Evolutionary conservation across 805 yeast genomes (phyloP), one percentile per base, ranked within the genome.

Genomic region (Candida dajiaensis): DNA sequence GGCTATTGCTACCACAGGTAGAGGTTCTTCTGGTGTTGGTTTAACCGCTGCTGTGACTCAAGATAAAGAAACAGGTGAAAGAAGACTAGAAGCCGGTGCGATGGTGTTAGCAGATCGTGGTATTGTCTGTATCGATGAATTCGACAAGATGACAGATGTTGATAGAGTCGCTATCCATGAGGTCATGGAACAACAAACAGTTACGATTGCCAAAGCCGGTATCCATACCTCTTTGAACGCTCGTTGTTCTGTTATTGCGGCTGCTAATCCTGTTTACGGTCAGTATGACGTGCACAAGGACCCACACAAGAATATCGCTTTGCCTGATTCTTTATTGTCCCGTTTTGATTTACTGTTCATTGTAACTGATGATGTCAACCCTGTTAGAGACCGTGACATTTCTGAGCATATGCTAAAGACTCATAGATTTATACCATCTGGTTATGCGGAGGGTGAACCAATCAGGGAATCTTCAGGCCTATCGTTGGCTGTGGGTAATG

Each of bases 11-110:
- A 94, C 99, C 1, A 94, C 99, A 0, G 99, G 99, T 72, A 82
- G 96, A 66, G 99, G 99, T 52, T 92, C 98, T n/a, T 90, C 98
- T 1, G 99, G 99, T 66, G 99, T 94, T 40, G 99, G 99, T 88
- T 77, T 94, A 60, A 94, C 99, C 0, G 99, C 99, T 18, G 99
- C 99, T 1, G 99, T 94, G 3, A 90, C 97, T 7, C 78, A 90
- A 1, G 99, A 94, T 67, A 85, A 83, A 59, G 99, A 94, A 66
- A 94, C 99, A 0, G 98, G 98, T 50, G 99, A 94, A 69, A 77
- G 97, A 59, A 78, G 95, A 57, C 72, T 94, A 54, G 99, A 94
- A 69, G 99, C 98, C 1, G 99, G 99, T 75, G 99, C 99, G 4
- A 92, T 94, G 97, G 99, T 94, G 35, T 73, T 94, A 52, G 99